Evolutionary conservation across 2,329 filamentous ascomycete species (phyloP).

Genomic region (Cordyceps pruinosa): DNA sequence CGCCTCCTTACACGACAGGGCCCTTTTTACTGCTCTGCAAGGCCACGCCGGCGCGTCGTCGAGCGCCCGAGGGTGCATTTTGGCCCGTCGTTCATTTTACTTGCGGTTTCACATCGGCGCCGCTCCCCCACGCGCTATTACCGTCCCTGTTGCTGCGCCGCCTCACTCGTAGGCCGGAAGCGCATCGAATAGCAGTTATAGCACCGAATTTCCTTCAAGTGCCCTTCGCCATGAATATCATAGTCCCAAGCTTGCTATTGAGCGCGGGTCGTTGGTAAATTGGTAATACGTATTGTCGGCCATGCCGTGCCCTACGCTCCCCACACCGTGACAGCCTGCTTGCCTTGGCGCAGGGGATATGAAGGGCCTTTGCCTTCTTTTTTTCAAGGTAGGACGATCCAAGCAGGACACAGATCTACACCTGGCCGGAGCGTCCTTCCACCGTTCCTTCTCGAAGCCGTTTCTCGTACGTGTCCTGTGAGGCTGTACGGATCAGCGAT

Average conservation of each 20-base stretch:
- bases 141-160: neutral
- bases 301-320: neutral
- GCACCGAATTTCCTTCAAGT: neutral
- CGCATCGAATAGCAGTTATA: neutral
- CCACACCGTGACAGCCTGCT: neutral
- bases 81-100: conserved; percentile 42
- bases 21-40: neutral
- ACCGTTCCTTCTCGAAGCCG: conserved; percentile 7
- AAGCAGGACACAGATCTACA: neutral
- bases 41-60: too few relatives aligned
- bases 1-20: neutral
- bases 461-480: neutral
- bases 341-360: neutral
- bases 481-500: neutral
- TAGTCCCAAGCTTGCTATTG: neutral
- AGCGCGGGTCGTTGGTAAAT: neutral
- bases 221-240: neutral
- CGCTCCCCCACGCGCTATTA: conserved; percentile 17
- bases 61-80: neutral
- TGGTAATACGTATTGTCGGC: neutral
- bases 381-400: neutral
- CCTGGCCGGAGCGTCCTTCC: conserved; percentile 1
- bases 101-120: conserved; percentile 57
- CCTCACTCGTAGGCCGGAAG: neutral
- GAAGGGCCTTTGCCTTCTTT: neutral